Evolutionary conservation across 1,284 basidiomycete species (phyloP), one percentile per base, ranked within the genome.

Genomic region (Cerrena zonata): DNA sequence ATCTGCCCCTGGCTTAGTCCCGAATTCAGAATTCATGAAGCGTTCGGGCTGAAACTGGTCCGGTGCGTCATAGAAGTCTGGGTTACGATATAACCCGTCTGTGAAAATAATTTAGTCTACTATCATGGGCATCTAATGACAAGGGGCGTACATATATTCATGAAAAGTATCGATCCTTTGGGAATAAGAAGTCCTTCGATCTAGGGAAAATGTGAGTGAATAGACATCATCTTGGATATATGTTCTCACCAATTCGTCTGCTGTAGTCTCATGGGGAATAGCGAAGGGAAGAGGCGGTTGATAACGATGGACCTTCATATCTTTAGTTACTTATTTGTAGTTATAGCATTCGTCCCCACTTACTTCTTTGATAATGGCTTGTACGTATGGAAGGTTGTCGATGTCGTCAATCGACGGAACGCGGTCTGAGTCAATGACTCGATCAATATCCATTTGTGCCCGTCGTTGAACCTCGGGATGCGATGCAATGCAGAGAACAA

Each of bases 301-400:
- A n/a, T n/a, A n/a, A n/a, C n/a, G n/a, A n/a, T n/a, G n/a, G n/a
- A n/a, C n/a, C n/a, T n/a, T n/a, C n/a, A n/a, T n/a, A n/a, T n/a
- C n/a, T n/a, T n/a, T n/a, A n/a, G n/a, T n/a, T n/a, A n/a, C n/a
- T n/a, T n/a, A n/a, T n/a, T n/a, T n/a, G n/a, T n/a, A n/a, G n/a
- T n/a, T n/a, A n/a, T n/a, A n/a, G n/a, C n/a, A n/a, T n/a, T n/a
- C n/a, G n/a, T n/a, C n/a, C n/a, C 15, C 54, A 4, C 54, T 2
- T 43, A 67, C 65, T 57, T 74, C 72, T 50, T 69, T 65, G 12
- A 72, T 62, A 4, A 69, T 47, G 0, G 69, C 70, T 19, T 63
- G 56, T 18, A 68, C 47, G 53, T 72, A 73, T 0, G 68, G 67
- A 23, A 73, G 50, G 4, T 56, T 50, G 3, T 57, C 52, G 15